Conservation (phyloP, 2,329 filamentous ascomycete species). For the Diaporthe eres region DNA sequence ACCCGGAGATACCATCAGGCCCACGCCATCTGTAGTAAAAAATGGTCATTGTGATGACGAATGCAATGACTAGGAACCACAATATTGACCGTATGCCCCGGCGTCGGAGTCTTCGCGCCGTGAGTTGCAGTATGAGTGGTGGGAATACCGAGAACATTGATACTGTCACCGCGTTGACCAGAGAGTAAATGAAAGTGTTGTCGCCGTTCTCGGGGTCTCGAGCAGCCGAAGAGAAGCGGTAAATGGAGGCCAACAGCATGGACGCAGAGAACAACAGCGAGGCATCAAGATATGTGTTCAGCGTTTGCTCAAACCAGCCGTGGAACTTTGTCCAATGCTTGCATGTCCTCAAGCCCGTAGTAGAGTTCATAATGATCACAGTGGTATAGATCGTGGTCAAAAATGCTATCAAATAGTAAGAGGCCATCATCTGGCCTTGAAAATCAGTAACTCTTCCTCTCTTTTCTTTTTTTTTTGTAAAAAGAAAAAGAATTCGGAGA, state of each 20-base stretch:
- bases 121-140: neutral
- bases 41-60: neutral
- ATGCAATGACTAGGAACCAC: neutral
- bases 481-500: neutral
- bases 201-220: neutral
- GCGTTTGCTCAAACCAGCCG: neutral
- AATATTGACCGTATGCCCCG: neutral
- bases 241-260: neutral
- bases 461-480: no score
- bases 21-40: neutral
- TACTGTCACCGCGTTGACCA: neutral
- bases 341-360: neutral
- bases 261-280: neutral
- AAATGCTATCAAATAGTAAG: neutral
- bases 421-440: neutral
- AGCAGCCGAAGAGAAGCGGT: neutral
- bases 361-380: neutral
- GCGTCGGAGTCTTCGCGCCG: neutral
- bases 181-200: neutral
- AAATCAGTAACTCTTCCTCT: neutral
- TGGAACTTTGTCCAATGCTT: neutral
- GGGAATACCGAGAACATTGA: neutral
- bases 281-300: neutral
- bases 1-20: neutral
- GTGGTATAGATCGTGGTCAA: neutral